Percentiles rank a stretch among this genome's conserved stretches.
phyloP scores from a whole-genome alignment of 1,284 basidiomycete genomes.

The Psilocybe mexicana region DNA sequence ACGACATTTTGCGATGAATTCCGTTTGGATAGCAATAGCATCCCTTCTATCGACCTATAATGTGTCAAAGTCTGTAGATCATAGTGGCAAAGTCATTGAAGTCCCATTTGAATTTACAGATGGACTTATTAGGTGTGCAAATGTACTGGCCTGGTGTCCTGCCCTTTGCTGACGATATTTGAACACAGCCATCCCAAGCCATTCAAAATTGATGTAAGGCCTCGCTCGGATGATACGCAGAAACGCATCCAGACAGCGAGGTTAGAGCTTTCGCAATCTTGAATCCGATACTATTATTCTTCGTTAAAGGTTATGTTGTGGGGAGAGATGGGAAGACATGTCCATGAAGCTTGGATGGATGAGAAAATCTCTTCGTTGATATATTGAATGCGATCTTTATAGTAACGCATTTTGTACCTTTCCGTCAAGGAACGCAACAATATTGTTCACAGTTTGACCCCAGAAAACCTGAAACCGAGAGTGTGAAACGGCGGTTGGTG shows the following conservation, averaged over 20 bases:
- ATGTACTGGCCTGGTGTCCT: not conserved
- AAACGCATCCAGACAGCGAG: slow-evolving; percentile 15
- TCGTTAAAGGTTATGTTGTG: no score
- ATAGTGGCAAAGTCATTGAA: slow-evolving; percentile 25
- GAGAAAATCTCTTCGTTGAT: no score
- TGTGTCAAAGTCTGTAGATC: slow-evolving; percentile 22
- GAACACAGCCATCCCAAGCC: slow-evolving; percentile 21
- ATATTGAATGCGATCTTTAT: slow-evolving; percentile 4
- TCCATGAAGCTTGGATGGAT: no score
- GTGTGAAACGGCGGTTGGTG: not conserved
- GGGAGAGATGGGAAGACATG: no score
- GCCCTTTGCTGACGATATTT: not conserved
- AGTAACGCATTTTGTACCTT: slow-evolving; percentile 28
- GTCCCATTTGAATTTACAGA: slow-evolving; percentile 19
- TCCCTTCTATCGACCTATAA: slow-evolving; percentile 29
- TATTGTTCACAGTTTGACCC: slow-evolving; percentile 54
- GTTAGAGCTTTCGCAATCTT: slow-evolving; percentile 1
- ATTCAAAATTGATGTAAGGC: slow-evolving; percentile 18
- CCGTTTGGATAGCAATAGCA: slow-evolving; percentile 37
- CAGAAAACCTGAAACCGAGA: slow-evolving; percentile 35
- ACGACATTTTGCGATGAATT: slow-evolving; percentile 33
- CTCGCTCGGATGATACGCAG: slow-evolving; percentile 15
- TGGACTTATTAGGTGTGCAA: slow-evolving; percentile 17
- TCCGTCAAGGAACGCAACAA: slow-evolving; percentile 46
- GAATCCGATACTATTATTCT: not conserved